Conservation (phyloP, 495 filamentous ascomycete species). For the Penicillium argentinense region DNA sequence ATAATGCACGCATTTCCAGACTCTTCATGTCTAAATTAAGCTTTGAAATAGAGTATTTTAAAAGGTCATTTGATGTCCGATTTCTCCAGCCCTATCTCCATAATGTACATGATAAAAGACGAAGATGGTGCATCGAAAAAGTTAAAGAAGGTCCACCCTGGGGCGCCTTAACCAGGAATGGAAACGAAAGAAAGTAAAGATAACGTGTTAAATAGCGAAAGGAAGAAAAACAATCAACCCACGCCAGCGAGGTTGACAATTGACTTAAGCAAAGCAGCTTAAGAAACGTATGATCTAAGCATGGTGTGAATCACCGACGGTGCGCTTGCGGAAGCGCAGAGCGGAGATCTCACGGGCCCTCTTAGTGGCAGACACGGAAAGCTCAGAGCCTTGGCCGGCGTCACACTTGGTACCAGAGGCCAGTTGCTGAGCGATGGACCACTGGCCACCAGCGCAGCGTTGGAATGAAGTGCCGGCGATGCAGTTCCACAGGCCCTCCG, state of each 20-base stretch:
- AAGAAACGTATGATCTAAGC: constrained; percentile 12
- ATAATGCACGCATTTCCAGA: too few relatives aligned
- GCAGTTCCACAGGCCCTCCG: constrained; percentile 61
- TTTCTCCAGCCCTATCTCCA: constrained; percentile 8
- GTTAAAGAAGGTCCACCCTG: constrained; percentile 20
- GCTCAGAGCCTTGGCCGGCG: constrained; percentile 45
- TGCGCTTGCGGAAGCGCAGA: constrained; percentile 35
- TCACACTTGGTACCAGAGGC: constrained; percentile 60
- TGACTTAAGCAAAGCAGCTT: not conserved
- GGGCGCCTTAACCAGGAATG: constrained; percentile 3
- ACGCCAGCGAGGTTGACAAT: constrained; percentile 18
- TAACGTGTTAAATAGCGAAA: constrained; percentile 5
- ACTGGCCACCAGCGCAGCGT: constrained; percentile 62
- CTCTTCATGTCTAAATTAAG: too few relatives aligned
- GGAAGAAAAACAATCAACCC: constrained; percentile 10
- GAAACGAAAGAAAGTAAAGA: constrained; percentile 18
- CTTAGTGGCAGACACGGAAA: constrained; percentile 35
- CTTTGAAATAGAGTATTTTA: not conserved
- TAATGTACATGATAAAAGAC: constrained; percentile 26
- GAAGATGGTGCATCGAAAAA: constrained; percentile 17
- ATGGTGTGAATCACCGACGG: constrained; percentile 20
- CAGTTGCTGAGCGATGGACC: constrained; percentile 54
- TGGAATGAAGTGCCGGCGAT: constrained; percentile 57
- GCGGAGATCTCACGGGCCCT: constrained; percentile 31
- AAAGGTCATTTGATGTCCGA: constrained; percentile 4